Conservation (phyloP, 179 eudicot genomes). For the Heliamphora pulchella region DNA sequence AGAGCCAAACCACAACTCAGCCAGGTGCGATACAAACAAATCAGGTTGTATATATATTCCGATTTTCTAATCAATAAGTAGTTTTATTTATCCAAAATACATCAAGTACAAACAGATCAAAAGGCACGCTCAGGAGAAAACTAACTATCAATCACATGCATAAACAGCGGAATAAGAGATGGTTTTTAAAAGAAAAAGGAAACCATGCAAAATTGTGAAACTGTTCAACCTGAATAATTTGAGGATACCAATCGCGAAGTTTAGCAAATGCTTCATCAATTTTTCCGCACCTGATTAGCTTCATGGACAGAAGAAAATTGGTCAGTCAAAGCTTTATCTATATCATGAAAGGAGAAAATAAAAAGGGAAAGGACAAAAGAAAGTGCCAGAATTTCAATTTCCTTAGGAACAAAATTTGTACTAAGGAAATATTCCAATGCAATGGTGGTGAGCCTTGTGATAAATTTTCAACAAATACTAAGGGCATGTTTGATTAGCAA, state of each 20-base stretch:
- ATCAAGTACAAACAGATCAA: not conserved
- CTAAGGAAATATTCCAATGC: not conserved
- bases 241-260: constrained; percentile 74
- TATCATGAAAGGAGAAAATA: not conserved
- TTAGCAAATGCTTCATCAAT: constrained; percentile 65
- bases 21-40: not conserved
- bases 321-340: constrained; percentile 16
- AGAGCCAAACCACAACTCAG: not conserved
- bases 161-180: not conserved
- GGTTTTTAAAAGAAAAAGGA: not conserved
- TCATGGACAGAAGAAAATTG: constrained; percentile 21
- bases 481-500: too few relatives aligned
- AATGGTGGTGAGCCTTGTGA: not conserved
- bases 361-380: not conserved
- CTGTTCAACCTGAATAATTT: constrained; percentile 57
- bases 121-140: not conserved
- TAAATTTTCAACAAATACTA: not conserved
- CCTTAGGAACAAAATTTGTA: not conserved
- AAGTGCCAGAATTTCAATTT: not conserved
- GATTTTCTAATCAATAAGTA: not conserved
- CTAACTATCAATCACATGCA: not conserved
- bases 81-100: too few relatives aligned
- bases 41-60: not conserved
- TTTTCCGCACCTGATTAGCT: constrained; percentile 76
- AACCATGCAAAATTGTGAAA: not conserved